These are phyloP conservation scores for Metschnikowia anglica DNA, from an alignment of 805 yeast species.

Conservation along the genomic window DNA sequence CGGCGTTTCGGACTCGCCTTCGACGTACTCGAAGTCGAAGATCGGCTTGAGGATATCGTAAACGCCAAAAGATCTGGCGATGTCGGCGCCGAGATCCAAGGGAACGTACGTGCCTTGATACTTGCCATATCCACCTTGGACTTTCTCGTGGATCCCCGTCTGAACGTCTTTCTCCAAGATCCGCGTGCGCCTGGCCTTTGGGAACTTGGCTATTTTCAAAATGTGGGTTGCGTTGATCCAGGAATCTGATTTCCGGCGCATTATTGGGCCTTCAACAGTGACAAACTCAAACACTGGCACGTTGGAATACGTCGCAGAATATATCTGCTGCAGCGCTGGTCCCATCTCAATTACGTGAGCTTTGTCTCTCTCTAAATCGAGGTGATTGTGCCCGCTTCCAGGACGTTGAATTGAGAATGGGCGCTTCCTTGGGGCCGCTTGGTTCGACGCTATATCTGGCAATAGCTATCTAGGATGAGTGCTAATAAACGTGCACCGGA, in stretches of 20 bases:
- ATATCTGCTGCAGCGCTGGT: constrained; percentile 34
- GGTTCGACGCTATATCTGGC: no score
- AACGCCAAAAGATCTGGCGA: constrained; percentile 41
- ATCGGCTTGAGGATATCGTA: constrained; percentile 60
- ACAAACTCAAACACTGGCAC: constrained; percentile 69
- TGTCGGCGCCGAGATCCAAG: constrained; percentile 39
- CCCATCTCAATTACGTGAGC: no score
- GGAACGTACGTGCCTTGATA: constrained; percentile 56
- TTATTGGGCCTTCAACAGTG: constrained; percentile 66
- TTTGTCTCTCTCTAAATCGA: no score
- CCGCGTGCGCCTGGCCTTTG: constrained; percentile 61
- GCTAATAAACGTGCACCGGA: not conserved
- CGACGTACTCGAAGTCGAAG: constrained; percentile 55
- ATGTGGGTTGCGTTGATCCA: constrained; percentile 74
- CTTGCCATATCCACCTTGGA: constrained; percentile 73
- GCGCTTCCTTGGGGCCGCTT: no score
- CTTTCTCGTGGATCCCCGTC: constrained; percentile 65
- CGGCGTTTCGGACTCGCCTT: constrained; percentile 43
- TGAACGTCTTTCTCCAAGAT: constrained; percentile 63
- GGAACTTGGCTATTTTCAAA: constrained; percentile 64
- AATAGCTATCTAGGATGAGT: not conserved
- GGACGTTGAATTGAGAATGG: no score
- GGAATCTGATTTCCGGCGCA: constrained; percentile 63
- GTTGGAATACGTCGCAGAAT: constrained; percentile 74
- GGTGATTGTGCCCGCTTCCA: no score